Base-by-base conservation (phyloP, 2,329 filamentous ascomycete genomes). In the Fusarium metavorans region DNA sequence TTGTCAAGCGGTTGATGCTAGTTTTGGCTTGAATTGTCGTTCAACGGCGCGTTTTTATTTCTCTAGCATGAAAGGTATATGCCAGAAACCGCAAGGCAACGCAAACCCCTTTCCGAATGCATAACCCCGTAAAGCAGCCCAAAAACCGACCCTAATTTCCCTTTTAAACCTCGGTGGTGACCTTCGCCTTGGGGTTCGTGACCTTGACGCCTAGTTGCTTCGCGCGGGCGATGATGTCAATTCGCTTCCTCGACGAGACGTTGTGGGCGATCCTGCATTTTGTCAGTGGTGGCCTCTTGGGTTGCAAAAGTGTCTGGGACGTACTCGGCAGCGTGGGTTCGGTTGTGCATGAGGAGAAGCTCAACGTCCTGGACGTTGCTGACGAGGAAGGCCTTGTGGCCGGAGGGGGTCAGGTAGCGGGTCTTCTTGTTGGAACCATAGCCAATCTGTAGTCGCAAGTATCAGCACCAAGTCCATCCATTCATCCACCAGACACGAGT, bases 351-450 rank as follows among this genome's bases (percentile, higher is more conserved):
- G 83, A 99, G 91, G 84, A 99, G 93, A 76, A 99, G 93, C 88
- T 99, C 96, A 84, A 99, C 93, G 82, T 99, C 97, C 86, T 93
- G 91, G 87, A 91, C 87, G 92, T 99, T 99, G 93, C 93, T 95
- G 89, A 99, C 97, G 85, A 98, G 92, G 94, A 99, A 99, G 79
- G 96, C 94, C 93, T 98, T 98, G 94, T 98, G 96, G 89, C 97
- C 97, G 82, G 95, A 98, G 85, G 97, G 97, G 91, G 95, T 97
- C 93, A 98, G 93, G 92, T 97, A 96, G 84, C 94, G 93, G 85
- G 97, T 99, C 92, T 98, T 98, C 92, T 95, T 97, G 94, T 98
- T 98, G 89, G 94, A 97, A 82, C 97, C 95, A 87, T 95, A 99
- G 84, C 97, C 97, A 86, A 99, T 99, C 97, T 98, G 85, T 68